Base-by-base conservation (phyloP, 306 rosid genomes). In the Lathyrus sativus region DNA sequence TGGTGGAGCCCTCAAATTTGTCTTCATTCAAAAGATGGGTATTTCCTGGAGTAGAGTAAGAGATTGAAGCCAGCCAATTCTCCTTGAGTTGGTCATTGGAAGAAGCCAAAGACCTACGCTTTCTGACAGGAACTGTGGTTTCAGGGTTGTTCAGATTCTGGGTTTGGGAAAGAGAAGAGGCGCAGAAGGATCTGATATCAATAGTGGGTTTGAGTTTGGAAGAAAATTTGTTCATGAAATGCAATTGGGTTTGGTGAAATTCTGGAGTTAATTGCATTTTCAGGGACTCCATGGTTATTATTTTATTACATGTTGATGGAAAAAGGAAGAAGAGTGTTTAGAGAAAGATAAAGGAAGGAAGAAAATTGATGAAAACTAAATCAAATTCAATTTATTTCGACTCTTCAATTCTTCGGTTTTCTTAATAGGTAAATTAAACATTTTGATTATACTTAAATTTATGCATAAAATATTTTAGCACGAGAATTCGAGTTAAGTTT, bases 51-150 rank as follows among this genome's bases (percentile, higher is more conserved):
- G 81, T 87, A 72, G 91, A 85, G 73, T 69, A 80, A 24, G 95
- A 82, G 10, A 92, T 87, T 78, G 98, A 92, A 62, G 85, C 85
- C 81, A 89, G 71, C 98, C 98, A 92, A 77, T 89, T 79, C 35
- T 85, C 76, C 68, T 88, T 85, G 54, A 92, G 90, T 57, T 83
- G 80, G 35, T 84, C 68, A 56, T 86, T 84, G 31, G 86, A 75
- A 68, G 67, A 5, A 19, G 61, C 71, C 76, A 76, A 80, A n/a
- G 67, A 68, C 68, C 8, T 63, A 3, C 73, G 70, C 50, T 51
- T 80, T 44, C 17, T 75, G 0, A 43, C 45, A 0, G 80, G 82
- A 43, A 79, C 57, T 41, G 6, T 45, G 77, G 62, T 39, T 49
- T 51, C 39, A 56, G 62, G 56, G 63, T 44, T 68, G 11, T n/a